phyloP scores from a whole-genome alignment of 2,329 filamentous ascomycete species.

The Trichoderma oligosporum region DNA sequence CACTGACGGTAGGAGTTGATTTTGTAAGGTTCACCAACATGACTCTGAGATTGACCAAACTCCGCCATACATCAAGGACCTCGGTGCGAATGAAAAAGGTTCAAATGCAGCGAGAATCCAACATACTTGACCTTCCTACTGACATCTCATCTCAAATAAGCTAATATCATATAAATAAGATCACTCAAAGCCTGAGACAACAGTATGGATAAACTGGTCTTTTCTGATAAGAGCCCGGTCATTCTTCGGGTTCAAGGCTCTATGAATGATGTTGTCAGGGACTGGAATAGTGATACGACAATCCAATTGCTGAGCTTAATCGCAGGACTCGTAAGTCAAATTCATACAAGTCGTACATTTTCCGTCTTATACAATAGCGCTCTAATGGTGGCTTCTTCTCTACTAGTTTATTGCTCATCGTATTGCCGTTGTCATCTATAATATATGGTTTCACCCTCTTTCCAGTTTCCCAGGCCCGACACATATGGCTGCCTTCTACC shows the following conservation, averaged over 20 bases:
- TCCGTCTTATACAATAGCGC: background rate
- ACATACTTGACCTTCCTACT: background rate
- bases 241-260: background rate
- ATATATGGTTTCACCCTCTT: conserved; percentile 31
- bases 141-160: background rate
- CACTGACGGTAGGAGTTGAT: too few species aligned
- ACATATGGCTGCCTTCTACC: conserved; percentile 23
- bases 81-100: background rate
- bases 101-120: background rate
- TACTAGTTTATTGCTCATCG: conserved; percentile 3
- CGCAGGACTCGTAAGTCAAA: background rate
- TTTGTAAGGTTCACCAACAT: too few species aligned
- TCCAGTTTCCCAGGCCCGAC: conserved; percentile 30
- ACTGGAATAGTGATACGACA: background rate
- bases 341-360: too few species aligned
- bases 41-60: too few species aligned
- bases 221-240: background rate
- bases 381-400: background rate
- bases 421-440: conserved; percentile 22
- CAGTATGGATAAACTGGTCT: background rate
- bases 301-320: background rate
- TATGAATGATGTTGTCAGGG: background rate
- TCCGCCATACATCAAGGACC: too few species aligned
- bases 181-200: background rate
- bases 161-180: background rate